Conservation (phyloP, 371 early-diverging fungal genomes). For the Racocetra persica region DNA sequence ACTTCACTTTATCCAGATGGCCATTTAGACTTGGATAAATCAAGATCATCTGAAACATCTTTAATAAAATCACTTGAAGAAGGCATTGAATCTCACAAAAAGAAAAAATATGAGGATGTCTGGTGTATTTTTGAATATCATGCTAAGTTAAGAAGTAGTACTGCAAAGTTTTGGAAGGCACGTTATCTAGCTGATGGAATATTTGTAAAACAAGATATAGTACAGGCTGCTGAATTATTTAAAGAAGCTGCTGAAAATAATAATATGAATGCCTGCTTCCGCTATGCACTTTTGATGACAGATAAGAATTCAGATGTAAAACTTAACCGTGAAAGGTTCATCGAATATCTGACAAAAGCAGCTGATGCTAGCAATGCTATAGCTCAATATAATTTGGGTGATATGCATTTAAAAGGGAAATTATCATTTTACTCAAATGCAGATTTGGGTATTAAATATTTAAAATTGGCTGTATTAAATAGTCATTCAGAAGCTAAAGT, state of each 20-base stretch:
- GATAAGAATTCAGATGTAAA: background rate
- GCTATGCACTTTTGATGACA: conserved; percentile 8
- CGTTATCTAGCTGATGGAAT: conserved; percentile 9
- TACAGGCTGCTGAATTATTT: background rate
- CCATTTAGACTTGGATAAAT: background rate
- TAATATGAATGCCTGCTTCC: background rate
- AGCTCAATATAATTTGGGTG: background rate
- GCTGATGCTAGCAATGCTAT: too few species aligned
- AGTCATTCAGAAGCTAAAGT: too few species aligned
- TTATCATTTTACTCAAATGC: too few species aligned
- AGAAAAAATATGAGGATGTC: background rate
- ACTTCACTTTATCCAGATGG: too few species aligned
- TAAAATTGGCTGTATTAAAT: too few species aligned
- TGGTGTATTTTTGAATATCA: conserved; percentile 24
- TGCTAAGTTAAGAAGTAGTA: background rate
- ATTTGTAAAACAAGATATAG: background rate
- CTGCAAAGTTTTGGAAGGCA: conserved; percentile 23
- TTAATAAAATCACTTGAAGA: conserved; percentile 5
- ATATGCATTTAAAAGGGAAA: background rate
- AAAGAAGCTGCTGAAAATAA: conserved; percentile 16
- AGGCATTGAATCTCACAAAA: background rate
- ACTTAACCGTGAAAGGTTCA: background rate
- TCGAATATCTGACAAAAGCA: conserved; percentile 19
- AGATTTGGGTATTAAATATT: too few species aligned
- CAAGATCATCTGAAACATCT: background rate